A percentile compares a stretch with the other conserved stretches of the same genome.
phyloP scores from a whole-genome alignment of 257 asterid species.

The Nicotiana sylvestris region DNA sequence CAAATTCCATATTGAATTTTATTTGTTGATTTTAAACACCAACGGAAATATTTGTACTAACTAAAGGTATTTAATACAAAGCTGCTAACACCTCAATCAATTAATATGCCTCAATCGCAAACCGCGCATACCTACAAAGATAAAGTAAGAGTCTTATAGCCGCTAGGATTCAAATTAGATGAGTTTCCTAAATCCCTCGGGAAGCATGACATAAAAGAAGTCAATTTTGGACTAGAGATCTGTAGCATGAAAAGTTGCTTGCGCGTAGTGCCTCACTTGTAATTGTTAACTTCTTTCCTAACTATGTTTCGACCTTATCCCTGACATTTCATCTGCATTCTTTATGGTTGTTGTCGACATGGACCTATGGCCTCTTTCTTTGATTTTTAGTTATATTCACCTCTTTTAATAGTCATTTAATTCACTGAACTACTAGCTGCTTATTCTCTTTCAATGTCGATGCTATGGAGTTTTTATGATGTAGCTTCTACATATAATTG shows the following conservation, averaged over 20 bases:
- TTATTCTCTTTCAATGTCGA: background rate
- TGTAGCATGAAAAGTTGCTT: background rate
- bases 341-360: background rate
- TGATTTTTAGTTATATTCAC: background rate
- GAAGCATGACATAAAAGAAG: background rate
- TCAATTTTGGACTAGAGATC: background rate
- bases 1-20: background rate
- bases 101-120: background rate
- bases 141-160: too few species aligned
- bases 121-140: background rate
- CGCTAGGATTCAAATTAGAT: too few species aligned
- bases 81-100: background rate
- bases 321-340: background rate
- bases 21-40: background rate
- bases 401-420: background rate
- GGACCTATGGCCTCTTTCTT: background rate
- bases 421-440: background rate
- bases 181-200: background rate
- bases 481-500: background rate
- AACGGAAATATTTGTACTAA: background rate
- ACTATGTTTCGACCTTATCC: background rate
- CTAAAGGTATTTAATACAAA: background rate
- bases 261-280: background rate
- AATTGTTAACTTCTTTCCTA: background rate
- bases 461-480: background rate